phyloP scores from a whole-genome alignment of 495 filamentous ascomycete species.

The Cairneyella variabilis region DNA sequence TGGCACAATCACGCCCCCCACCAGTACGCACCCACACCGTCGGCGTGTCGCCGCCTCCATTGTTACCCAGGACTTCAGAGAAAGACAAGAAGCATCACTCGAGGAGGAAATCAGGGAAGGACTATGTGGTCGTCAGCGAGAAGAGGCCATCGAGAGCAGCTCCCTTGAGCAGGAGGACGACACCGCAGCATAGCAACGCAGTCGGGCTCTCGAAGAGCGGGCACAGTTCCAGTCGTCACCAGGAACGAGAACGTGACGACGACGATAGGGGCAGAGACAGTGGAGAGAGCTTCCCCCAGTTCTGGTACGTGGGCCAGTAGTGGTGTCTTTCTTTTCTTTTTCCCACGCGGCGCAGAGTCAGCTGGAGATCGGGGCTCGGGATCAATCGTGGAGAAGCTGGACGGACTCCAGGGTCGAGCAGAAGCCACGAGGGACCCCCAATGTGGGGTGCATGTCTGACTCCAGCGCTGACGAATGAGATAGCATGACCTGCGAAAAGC shows the following conservation, averaged over 20 bases:
- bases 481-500: conserved; percentile 29
- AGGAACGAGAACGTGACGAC: conserved; percentile 14
- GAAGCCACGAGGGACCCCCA: conserved; percentile 5
- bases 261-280: conserved; percentile 17
- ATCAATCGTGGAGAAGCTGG: background rate
- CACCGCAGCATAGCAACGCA: conserved; percentile 21
- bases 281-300: conserved; percentile 27
- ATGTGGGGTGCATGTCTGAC: conserved; percentile 20
- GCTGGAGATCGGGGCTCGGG: conserved; percentile 2
- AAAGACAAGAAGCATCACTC: conserved; percentile 19
- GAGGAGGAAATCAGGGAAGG: conserved; percentile 22
- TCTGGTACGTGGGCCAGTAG: conserved; percentile 28
- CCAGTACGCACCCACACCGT: conserved; percentile 15
- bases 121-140: conserved; percentile 15
- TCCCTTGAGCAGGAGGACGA: conserved; percentile 10
- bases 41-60: conserved; percentile 17
- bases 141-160: conserved; percentile 20
- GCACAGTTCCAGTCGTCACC: background rate
- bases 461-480: conserved; percentile 18
- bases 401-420: conserved; percentile 3
- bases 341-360: too few species aligned
- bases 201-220: background rate
- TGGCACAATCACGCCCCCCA: conserved; percentile 26
- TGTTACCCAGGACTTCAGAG: conserved; percentile 15
- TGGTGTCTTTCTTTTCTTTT: conserved; percentile 1